Conservation (phyloP, 2,329 filamentous ascomycete species). For the Exophiala sp. region DNA sequence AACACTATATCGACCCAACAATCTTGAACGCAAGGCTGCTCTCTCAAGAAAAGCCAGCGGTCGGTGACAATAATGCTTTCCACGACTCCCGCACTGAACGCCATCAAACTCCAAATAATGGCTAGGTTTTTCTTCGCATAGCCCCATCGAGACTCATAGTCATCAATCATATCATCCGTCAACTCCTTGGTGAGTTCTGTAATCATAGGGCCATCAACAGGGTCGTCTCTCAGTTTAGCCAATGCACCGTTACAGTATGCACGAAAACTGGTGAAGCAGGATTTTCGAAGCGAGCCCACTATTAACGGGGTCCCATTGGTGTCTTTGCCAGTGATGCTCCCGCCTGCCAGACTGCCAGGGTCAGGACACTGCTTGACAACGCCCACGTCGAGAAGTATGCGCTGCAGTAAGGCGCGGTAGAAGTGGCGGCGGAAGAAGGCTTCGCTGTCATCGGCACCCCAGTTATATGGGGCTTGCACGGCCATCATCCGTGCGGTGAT, state of each 20-base stretch:
- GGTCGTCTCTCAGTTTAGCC: conserved; percentile 60
- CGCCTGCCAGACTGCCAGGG: conserved; percentile 27
- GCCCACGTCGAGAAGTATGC: conserved; percentile 80
- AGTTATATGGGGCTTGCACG: conserved; percentile 89
- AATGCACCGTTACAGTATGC: conserved; percentile 77
- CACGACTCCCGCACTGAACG: conserved; percentile 81
- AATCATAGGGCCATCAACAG: conserved; percentile 56
- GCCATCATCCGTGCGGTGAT: conserved; percentile 98
- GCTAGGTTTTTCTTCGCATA: conserved; percentile 72
- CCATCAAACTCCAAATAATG: conserved; percentile 91
- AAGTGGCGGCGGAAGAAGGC: conserved; percentile 89
- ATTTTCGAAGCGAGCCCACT: conserved; percentile 76
- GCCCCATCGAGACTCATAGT: conserved; percentile 61
- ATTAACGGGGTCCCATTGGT: conserved; percentile 66
- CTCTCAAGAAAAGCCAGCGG: conserved; percentile 77
- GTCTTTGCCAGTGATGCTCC: conserved; percentile 24
- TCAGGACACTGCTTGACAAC: conserved; percentile 55
- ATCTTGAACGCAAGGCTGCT: conserved; percentile 66
- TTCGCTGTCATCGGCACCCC: conserved; percentile 73
- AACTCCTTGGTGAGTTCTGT: conserved; percentile 60
- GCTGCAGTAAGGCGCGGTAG: conserved; percentile 83
- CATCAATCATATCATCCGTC: conserved; percentile 66
- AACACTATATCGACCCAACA: conserved; percentile 94
- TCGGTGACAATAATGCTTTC: conserved; percentile 88
- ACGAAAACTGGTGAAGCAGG: conserved; percentile 67